Evolutionary conservation across 352 stramenopile genomes (phyloP).

Genomic region (Globisporangium spiculum): DNA sequence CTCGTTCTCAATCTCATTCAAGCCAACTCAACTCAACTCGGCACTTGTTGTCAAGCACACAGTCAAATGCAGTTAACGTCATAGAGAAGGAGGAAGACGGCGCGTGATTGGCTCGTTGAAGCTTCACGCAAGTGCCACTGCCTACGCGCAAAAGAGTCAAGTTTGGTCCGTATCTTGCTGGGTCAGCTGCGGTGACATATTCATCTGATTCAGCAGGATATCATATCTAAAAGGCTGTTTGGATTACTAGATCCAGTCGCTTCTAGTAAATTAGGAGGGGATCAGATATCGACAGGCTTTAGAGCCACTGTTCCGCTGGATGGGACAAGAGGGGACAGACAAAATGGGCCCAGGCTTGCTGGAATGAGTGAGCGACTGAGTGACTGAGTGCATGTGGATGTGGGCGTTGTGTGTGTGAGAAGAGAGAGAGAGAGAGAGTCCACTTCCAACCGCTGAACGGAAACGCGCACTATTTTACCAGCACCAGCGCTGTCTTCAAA

Average conservation of each 20-base stretch:
- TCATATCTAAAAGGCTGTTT: not conserved
- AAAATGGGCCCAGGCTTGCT: not conserved
- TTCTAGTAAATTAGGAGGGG: not conserved
- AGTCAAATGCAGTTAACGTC: not conserved
- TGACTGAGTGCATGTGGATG: not conserved
- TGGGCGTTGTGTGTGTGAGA: not conserved
- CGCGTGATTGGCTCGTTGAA: not conserved
- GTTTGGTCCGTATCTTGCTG: constrained; percentile 3
- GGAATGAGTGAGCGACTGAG: not conserved
- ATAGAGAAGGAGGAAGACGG: not conserved
- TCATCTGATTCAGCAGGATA: not conserved
- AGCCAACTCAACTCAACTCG: not conserved
- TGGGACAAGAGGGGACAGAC: not conserved
- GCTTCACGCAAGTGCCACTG: constrained; percentile 4
- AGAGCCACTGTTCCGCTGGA: not conserved
- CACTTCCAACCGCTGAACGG: not conserved
- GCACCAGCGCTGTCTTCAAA: not conserved
- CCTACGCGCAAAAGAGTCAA: not conserved
- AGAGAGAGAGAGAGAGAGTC: not conserved
- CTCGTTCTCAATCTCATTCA: not conserved
- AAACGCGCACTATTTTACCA: not conserved
- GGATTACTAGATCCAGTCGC: no score
- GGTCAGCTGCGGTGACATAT: not conserved
- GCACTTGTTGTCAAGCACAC: not conserved
- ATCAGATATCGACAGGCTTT: constrained; percentile 1